Evolutionary conservation across 1,284 basidiomycete species (phyloP).

Genomic region (Boletus nobilissimus): DNA sequence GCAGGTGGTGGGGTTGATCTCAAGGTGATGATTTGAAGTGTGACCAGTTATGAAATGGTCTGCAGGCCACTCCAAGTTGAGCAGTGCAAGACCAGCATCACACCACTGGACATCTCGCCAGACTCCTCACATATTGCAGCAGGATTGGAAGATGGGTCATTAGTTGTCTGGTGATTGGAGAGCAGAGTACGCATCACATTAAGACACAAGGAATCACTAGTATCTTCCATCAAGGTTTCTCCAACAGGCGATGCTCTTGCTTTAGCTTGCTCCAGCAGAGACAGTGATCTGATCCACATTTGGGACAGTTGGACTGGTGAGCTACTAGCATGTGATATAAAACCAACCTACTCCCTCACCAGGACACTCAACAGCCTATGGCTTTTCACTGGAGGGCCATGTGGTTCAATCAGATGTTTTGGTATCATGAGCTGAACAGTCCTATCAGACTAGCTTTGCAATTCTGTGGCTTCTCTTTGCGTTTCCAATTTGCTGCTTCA

Average conservation of each 20-base stretch:
- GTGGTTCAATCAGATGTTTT: constrained; percentile 20
- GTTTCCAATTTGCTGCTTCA: constrained; percentile 19
- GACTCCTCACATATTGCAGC: constrained; percentile 20
- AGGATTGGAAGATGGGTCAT: constrained; percentile 17
- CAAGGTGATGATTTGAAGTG: constrained; percentile 17
- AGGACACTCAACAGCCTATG: constrained; percentile 9
- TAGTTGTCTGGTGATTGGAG: constrained; percentile 37
- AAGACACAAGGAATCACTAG: neutral
- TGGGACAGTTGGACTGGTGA: constrained; percentile 28
- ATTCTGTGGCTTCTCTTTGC: constrained; percentile 17
- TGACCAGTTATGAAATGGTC: neutral
- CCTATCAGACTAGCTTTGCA: neutral
- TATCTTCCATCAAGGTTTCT: constrained; percentile 32
- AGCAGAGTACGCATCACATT: neutral
- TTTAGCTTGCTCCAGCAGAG: constrained; percentile 8
- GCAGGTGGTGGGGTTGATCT: constrained; percentile 9
- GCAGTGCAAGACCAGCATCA: neutral
- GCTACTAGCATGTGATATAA: neutral
- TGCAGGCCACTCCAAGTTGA: neutral
- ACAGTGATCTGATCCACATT: constrained; percentile 15
- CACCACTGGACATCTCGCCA: constrained; percentile 19
- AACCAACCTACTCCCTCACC: constrained; percentile 11
- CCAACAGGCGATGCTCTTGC: constrained; percentile 26
- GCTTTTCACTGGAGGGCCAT: constrained; percentile 17
- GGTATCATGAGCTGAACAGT: neutral